These are phyloP conservation scores for Termitomyces sp. DNA, from an alignment of 768 basidiomycete genomes.

Conservation along the genomic window DNA sequence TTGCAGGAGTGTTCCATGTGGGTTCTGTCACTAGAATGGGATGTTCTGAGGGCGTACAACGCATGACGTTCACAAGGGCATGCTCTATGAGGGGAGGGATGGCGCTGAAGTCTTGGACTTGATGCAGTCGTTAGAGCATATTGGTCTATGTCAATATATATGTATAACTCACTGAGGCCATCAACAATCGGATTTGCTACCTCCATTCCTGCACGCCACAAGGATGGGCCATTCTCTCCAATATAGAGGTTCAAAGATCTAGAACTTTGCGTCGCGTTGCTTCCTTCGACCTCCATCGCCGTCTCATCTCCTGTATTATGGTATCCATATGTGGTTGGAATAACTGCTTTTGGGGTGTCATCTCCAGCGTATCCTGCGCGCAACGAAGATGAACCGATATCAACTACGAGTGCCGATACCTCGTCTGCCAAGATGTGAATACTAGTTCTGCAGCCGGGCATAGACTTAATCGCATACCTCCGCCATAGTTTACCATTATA, in stretches of 20 bases:
- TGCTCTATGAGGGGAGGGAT: conserved; percentile 68
- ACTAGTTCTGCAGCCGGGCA: background rate
- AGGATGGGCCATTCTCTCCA: conserved; percentile 82
- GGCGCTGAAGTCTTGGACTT: conserved; percentile 75
- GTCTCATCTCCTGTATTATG: conserved; percentile 42
- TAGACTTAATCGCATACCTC: conserved; percentile 45
- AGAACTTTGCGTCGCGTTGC: conserved; percentile 24
- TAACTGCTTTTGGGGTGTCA: conserved; percentile 88
- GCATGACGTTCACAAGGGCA: conserved; percentile 72
- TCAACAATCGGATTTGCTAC: conserved; percentile 78
- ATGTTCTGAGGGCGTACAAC: conserved; percentile 74
- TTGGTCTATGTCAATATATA: background rate
- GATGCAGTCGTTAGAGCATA: background rate
- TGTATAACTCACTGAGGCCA: conserved; percentile 62
- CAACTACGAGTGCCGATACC: conserved; percentile 93
- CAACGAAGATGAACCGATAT: conserved; percentile 85
- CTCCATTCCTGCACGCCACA: conserved; percentile 91
- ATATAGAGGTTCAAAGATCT: conserved; percentile 63
- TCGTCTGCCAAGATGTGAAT: conserved; percentile 55
- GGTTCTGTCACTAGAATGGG: conserved; percentile 93
- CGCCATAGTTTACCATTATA: conserved; percentile 82
- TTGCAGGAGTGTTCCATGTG: conserved; percentile 92
- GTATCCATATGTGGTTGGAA: conserved; percentile 87
- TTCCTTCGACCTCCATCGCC: conserved; percentile 41
- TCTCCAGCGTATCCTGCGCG: conserved; percentile 98